Percentiles rank a stretch among this genome's conserved stretches.
Conservation (phyloP, 345 rosid genomes). For the Anacardium occidentale region DNA sequence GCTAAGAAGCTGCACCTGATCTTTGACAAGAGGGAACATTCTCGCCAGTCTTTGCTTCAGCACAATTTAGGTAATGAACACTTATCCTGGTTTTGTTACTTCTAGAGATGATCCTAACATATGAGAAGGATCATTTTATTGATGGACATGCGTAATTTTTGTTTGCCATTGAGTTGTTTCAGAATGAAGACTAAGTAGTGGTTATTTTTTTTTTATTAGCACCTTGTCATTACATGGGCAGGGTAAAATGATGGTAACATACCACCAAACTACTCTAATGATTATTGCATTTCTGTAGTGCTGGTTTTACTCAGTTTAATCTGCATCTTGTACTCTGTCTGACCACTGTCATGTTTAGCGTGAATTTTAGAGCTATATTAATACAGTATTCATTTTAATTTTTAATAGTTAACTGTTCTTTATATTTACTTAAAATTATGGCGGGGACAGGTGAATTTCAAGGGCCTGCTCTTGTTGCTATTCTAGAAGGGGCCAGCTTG, state of each 20-base stretch:
- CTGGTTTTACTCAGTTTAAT: neutral
- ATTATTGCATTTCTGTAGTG: conserved; percentile 1
- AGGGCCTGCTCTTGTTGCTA: conserved; percentile 86
- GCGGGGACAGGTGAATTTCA: conserved; percentile 74
- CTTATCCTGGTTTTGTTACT: conserved; percentile 6
- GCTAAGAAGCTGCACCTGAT: conserved; percentile 73
- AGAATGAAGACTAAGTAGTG: neutral
- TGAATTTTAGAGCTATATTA: conserved; percentile 7
- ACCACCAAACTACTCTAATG: neutral
- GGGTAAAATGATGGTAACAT: conserved; percentile 2
- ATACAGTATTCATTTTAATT: neutral
- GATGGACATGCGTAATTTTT: neutral
- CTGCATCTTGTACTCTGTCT: neutral
- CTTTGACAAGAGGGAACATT: conserved; percentile 89
- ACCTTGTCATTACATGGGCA: conserved; percentile 1
- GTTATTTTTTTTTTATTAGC: no score
- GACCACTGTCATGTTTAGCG: neutral
- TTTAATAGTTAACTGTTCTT: conserved; percentile 11
- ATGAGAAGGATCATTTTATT: conserved; percentile 5
- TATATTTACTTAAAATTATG: conserved; percentile 18
- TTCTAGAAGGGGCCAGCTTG: conserved; percentile 83
- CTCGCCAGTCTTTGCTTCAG: conserved; percentile 84
- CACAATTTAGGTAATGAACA: conserved; percentile 68
- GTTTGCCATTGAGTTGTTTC: neutral
- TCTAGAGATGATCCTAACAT: conserved; percentile 4